phyloP scores from a whole-genome alignment of 1,284 basidiomycete species.

The Melampsora larici-populina region DNA sequence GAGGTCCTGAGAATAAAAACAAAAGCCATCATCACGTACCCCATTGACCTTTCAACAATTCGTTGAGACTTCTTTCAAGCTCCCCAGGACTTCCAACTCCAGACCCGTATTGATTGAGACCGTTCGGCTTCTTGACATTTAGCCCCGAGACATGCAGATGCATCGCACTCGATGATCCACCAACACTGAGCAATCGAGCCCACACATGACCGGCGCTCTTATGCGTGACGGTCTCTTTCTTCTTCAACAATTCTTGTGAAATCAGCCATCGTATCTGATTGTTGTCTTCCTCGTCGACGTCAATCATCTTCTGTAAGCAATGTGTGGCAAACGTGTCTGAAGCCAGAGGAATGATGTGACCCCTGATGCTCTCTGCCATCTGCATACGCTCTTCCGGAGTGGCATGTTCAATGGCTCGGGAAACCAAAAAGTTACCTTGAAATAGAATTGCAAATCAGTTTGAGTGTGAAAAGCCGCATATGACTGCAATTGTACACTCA shows the following conservation, averaged over 20 bases:
- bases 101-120: constrained; percentile 40
- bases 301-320: constrained; percentile 44
- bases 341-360: constrained; percentile 40
- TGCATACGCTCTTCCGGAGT: constrained; percentile 28
- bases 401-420: constrained; percentile 44
- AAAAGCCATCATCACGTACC: constrained; percentile 15
- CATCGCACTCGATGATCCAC: constrained; percentile 30
- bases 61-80: constrained; percentile 35
- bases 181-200: constrained; percentile 40
- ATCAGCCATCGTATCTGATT: constrained; percentile 37
- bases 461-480: not conserved
- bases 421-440: constrained; percentile 43
- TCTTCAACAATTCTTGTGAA: constrained; percentile 41
- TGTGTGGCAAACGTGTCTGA: constrained; percentile 43
- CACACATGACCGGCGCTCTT: constrained; percentile 44
- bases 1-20: not conserved
- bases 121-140: constrained; percentile 25
- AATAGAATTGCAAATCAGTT: not conserved
- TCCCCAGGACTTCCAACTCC: constrained; percentile 32
- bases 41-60: constrained; percentile 43
- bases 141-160: constrained; percentile 11
- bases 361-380: constrained; percentile 35
- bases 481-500: not conserved
- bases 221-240: constrained; percentile 44
- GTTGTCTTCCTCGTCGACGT: constrained; percentile 43